Percentiles rank a stretch among this genome's conserved stretches.
Evolutionary conservation across 2,329 filamentous ascomycete species (phyloP).

Genomic region (Curvularia verruculosa): DNA sequence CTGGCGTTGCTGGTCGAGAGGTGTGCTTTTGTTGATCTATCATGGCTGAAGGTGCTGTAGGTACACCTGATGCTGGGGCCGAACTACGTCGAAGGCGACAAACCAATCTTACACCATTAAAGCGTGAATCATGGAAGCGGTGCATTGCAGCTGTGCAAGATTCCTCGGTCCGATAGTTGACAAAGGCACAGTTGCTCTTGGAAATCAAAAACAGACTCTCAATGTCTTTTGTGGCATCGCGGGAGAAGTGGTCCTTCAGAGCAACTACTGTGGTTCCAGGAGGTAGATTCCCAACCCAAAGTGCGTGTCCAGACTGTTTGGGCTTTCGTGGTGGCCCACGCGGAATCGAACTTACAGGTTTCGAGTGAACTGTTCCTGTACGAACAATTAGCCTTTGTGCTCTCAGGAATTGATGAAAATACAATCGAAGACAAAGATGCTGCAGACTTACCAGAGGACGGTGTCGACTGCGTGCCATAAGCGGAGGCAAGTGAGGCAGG

Average conservation of each 20-base stretch:
- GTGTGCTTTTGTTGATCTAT: conserved; percentile 30
- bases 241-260: conserved; percentile 89
- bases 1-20: conserved; percentile 38
- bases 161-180: conserved; percentile 85
- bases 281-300: conserved; percentile 95
- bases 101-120: conserved; percentile 83
- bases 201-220: conserved; percentile 93
- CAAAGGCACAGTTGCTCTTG: conserved; percentile 96
- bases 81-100: conserved; percentile 74
- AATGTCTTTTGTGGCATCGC: conserved; percentile 73
- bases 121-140: conserved; percentile 88
- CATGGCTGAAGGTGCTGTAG: conserved; percentile 62
- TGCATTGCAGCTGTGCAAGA: conserved; percentile 78
- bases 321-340: conserved; percentile 71
- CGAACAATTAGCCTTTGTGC: conserved; percentile 5
- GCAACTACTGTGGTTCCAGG: conserved; percentile 80
- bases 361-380: conserved; percentile 30
- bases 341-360: conserved; percentile 50
- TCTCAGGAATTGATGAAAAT: not conserved
- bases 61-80: conserved; percentile 55
- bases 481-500: conserved; percentile 22
- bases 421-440: not conserved
- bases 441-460: conserved; percentile 30
- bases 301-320: conserved; percentile 78
- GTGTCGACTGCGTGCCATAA: conserved; percentile 23